Evolutionary conservation across 1,139 yeast species (phyloP).

Genomic region (Yamadazyma membranifaciens): DNA sequence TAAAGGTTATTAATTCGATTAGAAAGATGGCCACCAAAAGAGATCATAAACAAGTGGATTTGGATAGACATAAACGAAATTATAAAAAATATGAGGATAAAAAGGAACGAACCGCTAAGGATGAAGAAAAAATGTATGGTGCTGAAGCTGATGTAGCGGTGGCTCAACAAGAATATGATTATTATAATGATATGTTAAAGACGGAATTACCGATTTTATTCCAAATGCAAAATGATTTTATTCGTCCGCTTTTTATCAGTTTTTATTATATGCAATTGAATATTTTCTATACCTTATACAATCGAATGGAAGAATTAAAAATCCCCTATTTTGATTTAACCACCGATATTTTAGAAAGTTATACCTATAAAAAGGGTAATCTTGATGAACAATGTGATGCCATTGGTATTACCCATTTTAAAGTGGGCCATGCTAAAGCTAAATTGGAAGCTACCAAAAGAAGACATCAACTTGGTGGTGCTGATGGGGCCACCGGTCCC

Average conservation of each 20-base stretch:
- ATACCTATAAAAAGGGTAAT: constrained; percentile 78
- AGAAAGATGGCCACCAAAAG: constrained; percentile 94
- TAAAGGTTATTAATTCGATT: constrained; percentile 75
- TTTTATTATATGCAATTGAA: constrained; percentile 97
- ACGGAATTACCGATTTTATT: constrained; percentile 84
- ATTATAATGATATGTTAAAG: constrained; percentile 92
- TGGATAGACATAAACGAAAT: constrained; percentile 78
- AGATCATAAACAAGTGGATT: constrained; percentile 91
- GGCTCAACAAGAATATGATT: constrained; percentile 94
- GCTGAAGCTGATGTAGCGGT: constrained; percentile 87
- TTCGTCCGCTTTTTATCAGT: constrained; percentile 88
- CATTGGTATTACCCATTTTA: constrained; percentile 84
- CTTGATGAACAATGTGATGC: constrained; percentile 87
- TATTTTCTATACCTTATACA: constrained; percentile 88
- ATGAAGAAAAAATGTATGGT: constrained; percentile 84
- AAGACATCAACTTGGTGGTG: constrained; percentile 43
- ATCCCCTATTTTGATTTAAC: constrained; percentile 90
- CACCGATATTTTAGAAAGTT: constrained; percentile 81
- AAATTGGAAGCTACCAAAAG: constrained; percentile 81
- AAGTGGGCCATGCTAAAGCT: constrained; percentile 80
- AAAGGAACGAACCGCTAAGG: constrained; percentile 80
- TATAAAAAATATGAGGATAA: constrained; percentile 74
- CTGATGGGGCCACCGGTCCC: constrained; percentile 24
- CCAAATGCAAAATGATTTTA: constrained; percentile 85
- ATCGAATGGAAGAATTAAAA: constrained; percentile 91